phyloP scores from a whole-genome alignment of 2,329 filamentous ascomycete species.

The Zymoseptoria pseudotritici region DNA sequence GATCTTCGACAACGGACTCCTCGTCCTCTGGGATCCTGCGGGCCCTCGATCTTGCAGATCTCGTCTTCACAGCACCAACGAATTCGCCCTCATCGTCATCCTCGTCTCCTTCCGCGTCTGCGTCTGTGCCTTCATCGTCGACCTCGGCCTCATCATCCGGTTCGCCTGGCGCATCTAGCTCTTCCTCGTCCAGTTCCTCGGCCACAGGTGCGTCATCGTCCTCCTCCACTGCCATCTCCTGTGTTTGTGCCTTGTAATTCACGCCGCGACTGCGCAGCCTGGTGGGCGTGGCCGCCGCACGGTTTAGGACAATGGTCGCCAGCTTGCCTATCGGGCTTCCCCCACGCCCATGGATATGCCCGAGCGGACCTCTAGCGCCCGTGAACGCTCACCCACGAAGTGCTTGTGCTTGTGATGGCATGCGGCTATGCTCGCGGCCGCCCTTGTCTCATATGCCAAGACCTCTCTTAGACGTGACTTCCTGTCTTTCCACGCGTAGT shows the following conservation, averaged over 20 bases:
- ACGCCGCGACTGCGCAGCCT: slow-evolving; percentile 30
- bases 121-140: slow-evolving; percentile 31
- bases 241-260: slow-evolving; percentile 20
- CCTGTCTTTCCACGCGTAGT: slow-evolving; percentile 11
- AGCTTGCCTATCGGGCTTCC: slow-evolving; percentile 18
- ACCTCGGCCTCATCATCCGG: slow-evolving; percentile 29
- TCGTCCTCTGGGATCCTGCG: slow-evolving; percentile 28
- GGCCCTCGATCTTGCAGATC: slow-evolving; percentile 27
- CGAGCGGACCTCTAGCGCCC: not conserved
- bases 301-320: slow-evolving; percentile 29
- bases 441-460: slow-evolving; percentile 8
- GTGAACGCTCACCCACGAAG: not conserved
- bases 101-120: slow-evolving; percentile 46
- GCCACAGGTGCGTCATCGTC: slow-evolving; percentile 22
- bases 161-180: slow-evolving; percentile 21
- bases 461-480: slow-evolving; percentile 11
- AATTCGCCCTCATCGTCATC: slow-evolving; percentile 43
- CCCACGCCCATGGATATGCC: slow-evolving; percentile 15
- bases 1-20: slow-evolving; percentile 33
- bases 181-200: slow-evolving; percentile 22
- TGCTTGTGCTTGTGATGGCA: not conserved
- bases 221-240: slow-evolving; percentile 17
- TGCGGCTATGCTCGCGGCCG: not conserved
- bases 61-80: slow-evolving; percentile 32
- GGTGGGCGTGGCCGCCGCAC: slow-evolving; percentile 25